Evolutionary conservation across 805 yeast species (phyloP).

Genomic region (Kodamaea leandrae): DNA sequence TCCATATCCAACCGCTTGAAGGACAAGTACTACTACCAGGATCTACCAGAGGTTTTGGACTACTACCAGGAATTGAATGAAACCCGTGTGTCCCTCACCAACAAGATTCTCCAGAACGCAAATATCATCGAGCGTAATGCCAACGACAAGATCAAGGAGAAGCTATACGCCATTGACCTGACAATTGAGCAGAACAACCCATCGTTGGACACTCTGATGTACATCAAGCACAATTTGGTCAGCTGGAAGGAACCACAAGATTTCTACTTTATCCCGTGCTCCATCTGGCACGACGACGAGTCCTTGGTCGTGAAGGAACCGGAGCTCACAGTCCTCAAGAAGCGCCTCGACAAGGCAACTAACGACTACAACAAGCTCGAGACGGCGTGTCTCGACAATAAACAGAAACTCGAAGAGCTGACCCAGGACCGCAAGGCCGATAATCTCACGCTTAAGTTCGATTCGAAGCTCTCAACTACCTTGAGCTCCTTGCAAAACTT

Average conservation of each 20-base stretch:
- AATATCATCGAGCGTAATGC: conserved; percentile 54
- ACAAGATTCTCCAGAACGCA: conserved; percentile 65
- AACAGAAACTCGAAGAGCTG: conserved; percentile 49
- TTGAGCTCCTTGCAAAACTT: conserved; percentile 57
- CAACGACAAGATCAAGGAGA: conserved; percentile 45
- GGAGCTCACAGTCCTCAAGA: conserved; percentile 56
- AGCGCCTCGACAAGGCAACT: conserved; percentile 43
- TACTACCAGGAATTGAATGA: conserved; percentile 82
- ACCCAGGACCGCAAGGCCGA: conserved; percentile 33
- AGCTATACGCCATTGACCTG: conserved; percentile 49
- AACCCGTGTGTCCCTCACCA: conserved; percentile 66
- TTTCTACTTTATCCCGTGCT: conserved; percentile 80
- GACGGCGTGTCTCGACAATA: conserved; percentile 45
- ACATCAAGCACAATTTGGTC: conserved; percentile 75
- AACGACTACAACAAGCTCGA: conserved; percentile 39
- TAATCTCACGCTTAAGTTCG: conserved; percentile 49
- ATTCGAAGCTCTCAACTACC: conserved; percentile 52
- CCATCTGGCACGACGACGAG: conserved; percentile 97
- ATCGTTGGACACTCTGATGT: conserved; percentile 81
- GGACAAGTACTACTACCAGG: conserved; percentile 91
- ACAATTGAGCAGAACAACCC: conserved; percentile 72
- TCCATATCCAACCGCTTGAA: conserved; percentile 85
- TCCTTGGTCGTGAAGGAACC: conserved; percentile 57
- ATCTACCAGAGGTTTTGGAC: conserved; percentile 86
- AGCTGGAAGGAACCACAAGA: conserved; percentile 86